Conservation (phyloP, 306 rosid species). For the Herpetospermum pedunculosum region DNA sequence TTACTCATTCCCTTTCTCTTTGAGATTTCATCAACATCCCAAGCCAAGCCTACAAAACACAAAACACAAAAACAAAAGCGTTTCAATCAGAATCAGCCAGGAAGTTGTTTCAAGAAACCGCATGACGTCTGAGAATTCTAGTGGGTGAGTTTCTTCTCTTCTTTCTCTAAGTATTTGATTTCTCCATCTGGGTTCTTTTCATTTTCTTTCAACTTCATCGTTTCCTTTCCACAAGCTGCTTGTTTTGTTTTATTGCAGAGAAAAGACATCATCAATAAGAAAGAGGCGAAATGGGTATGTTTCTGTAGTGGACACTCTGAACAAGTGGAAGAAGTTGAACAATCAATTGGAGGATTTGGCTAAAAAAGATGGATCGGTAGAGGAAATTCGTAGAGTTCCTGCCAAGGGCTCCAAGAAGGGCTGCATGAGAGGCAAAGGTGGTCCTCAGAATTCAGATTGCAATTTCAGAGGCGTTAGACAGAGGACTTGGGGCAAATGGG, state of each 20-base stretch:
- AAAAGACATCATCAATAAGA: not conserved
- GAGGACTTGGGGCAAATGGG: constrained; percentile 97
- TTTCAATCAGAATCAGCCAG: not conserved
- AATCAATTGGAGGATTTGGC: constrained; percentile 17
- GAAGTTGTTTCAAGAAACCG: constrained; percentile 1
- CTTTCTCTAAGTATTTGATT: not conserved
- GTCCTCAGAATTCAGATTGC: constrained; percentile 70
- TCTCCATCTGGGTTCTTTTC: not conserved
- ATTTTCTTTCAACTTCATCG: not conserved
- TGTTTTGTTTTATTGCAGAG: not conserved
- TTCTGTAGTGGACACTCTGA: constrained; percentile 40
- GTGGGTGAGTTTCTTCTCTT: not conserved
- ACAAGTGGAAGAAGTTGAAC: constrained; percentile 53
- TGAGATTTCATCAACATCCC: not conserved
- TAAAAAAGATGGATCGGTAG: constrained; percentile 34
- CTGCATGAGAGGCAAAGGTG: constrained; percentile 87
- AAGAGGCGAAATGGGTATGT: constrained; percentile 26
- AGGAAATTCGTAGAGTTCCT: constrained; percentile 21
- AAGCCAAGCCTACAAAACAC: not conserved
- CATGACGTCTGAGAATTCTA: constrained; percentile 4
- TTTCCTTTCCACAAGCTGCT: no score
- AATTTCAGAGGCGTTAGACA: constrained; percentile 78
- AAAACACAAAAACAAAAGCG: not conserved
- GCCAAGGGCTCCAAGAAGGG: constrained; percentile 78
- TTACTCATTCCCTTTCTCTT: not conserved